Evolutionary conservation across 169 alveolate species (phyloP).

Genomic region (Plasmodium falciparum): DNA sequence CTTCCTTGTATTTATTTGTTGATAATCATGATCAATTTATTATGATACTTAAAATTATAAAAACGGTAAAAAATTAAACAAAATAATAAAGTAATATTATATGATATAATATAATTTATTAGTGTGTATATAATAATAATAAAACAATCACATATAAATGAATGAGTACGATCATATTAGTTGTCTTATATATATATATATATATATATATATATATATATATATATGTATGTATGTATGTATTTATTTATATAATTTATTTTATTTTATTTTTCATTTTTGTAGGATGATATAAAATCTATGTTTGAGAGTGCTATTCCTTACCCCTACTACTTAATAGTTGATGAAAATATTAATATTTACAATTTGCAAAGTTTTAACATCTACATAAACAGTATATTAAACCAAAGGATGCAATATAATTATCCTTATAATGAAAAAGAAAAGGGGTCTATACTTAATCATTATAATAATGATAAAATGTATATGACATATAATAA

Average conservation of each 20-base stretch:
- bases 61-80: background rate
- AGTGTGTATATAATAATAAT: no score
- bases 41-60: slow-evolving; percentile 35
- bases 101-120: background rate
- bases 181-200: background rate
- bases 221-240: background rate
- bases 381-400: slow-evolving; percentile 33
- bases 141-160: background rate
- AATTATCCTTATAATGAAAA: slow-evolving; percentile 16
- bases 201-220: background rate
- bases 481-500: background rate
- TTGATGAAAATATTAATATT: slow-evolving; percentile 53
- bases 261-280: slow-evolving; percentile 9
- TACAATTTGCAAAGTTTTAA: slow-evolving; percentile 67
- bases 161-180: no score
- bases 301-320: slow-evolving; percentile 74
- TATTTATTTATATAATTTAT: background rate
- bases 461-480: background rate
- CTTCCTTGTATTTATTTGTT: slow-evolving; percentile 55
- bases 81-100: background rate
- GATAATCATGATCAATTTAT: slow-evolving; percentile 45
- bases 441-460: slow-evolving; percentile 3
- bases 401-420: slow-evolving; percentile 23
- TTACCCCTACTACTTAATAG: slow-evolving; percentile 61
- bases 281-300: slow-evolving; percentile 38